Conservation (phyloP, 306 rosid species). For the Senna tora region DNA sequence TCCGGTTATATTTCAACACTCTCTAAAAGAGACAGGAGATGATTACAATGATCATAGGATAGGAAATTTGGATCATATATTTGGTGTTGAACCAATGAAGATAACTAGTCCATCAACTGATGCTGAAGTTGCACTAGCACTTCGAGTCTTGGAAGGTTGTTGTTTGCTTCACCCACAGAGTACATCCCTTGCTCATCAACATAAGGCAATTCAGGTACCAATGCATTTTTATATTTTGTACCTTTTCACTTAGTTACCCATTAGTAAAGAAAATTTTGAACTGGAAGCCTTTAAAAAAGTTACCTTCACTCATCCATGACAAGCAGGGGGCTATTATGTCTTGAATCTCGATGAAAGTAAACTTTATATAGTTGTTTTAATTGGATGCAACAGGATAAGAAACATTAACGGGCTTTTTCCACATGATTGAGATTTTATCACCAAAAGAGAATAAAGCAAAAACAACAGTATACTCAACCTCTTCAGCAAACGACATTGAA, state of each 20-base stretch:
- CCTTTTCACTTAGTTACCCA: background rate
- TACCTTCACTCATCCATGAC: slow-evolving; percentile 8
- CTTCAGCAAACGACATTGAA: background rate
- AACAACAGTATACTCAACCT: background rate
- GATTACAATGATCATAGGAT: slow-evolving; percentile 48
- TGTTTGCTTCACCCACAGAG: slow-evolving; percentile 69
- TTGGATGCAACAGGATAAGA: background rate
- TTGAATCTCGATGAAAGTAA: background rate
- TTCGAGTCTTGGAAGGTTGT: slow-evolving; percentile 76
- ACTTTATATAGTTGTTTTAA: background rate
- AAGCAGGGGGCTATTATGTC: background rate
- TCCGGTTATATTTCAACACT: slow-evolving; percentile 82
- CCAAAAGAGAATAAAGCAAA: background rate
- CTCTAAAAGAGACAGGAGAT: slow-evolving; percentile 66
- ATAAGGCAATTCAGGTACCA: slow-evolving; percentile 63
- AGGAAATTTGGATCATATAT: slow-evolving; percentile 63
- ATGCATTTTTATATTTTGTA: background rate
- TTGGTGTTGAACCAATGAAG: slow-evolving; percentile 74
- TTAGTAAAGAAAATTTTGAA: background rate
- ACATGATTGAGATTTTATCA: background rate
- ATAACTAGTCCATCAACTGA: slow-evolving; percentile 74
- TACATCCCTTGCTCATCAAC: slow-evolving; percentile 62
- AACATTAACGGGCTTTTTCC: background rate
- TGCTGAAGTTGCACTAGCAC: slow-evolving; percentile 66
- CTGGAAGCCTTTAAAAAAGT: background rate